A percentile compares a stretch with the other conserved stretches of the same genome.
Evolutionary conservation across 2,329 filamentous ascomycete genomes (phyloP).

Genomic region (Trichophyton benhamiae): DNA sequence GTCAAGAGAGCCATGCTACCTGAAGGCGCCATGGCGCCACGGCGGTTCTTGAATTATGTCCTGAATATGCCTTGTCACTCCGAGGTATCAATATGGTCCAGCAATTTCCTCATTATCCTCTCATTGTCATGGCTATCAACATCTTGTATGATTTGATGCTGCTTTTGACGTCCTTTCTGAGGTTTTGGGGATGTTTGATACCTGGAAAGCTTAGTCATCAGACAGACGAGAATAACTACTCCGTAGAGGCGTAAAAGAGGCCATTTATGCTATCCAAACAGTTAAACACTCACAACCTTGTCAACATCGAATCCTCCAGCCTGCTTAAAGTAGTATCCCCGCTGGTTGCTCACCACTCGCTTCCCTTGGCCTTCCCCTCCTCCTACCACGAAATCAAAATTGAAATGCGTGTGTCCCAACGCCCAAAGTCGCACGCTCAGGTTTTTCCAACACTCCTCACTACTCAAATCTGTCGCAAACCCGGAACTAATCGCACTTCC

Average conservation of each 20-base stretch:
- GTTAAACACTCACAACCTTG: constrained; percentile 15
- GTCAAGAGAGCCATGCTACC: neutral
- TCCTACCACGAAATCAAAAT: constrained; percentile 25
- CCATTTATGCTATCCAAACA: no score
- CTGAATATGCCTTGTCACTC: neutral
- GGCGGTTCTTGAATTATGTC: neutral
- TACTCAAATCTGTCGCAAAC: constrained; percentile 34
- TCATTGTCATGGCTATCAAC: no score
- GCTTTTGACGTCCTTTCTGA: neutral
- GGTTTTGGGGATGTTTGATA: neutral
- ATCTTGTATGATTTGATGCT: neutral
- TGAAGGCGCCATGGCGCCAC: neutral
- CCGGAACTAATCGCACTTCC: constrained; percentile 24
- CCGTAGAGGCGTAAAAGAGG: no score
- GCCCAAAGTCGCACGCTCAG: constrained; percentile 33
- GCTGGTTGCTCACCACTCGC: constrained; percentile 25
- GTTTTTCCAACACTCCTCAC: constrained; percentile 29
- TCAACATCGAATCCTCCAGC: constrained; percentile 24
- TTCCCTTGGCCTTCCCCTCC: constrained; percentile 19
- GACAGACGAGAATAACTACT: no score
- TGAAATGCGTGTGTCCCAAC: constrained; percentile 40
- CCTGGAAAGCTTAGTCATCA: neutral
- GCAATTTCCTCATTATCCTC: no score
- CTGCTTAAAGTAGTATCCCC: constrained; percentile 23
- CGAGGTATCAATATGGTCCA: neutral